Evolutionary conservation across 768 basidiomycete genomes (phyloP).

Genomic region (Basidioascus undulatus): DNA sequence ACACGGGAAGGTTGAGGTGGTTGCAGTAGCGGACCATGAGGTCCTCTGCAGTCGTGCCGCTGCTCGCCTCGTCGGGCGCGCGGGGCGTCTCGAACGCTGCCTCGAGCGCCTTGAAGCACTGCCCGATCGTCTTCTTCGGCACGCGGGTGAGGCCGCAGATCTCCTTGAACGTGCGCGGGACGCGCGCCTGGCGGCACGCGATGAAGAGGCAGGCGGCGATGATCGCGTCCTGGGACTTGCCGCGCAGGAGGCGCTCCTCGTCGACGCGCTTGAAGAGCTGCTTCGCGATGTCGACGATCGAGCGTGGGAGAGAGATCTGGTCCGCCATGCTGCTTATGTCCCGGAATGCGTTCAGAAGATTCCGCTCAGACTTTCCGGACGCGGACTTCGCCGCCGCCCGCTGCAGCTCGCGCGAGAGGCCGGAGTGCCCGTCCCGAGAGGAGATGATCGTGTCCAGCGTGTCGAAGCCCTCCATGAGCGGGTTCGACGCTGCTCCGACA

Average conservation of each 20-base stretch:
- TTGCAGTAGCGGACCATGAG: conserved; percentile 84
- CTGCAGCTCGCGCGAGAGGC: conserved; percentile 73
- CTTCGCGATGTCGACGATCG: conserved; percentile 85
- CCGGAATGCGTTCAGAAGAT: conserved; percentile 65
- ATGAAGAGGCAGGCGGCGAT: conserved; percentile 97
- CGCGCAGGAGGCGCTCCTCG: conserved; percentile 76
- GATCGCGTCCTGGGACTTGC: conserved; percentile 75
- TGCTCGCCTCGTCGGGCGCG: conserved; percentile 1
- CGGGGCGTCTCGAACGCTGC: conserved; percentile 24
- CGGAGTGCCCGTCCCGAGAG: conserved; percentile 83
- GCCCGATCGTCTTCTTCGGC: conserved; percentile 45
- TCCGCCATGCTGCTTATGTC: conserved; percentile 89
- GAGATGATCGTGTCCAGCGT: conserved; percentile 86
- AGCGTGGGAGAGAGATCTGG: conserved; percentile 76
- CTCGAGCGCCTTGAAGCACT: conserved; percentile 13
- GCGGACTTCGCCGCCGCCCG: conserved; percentile 54
- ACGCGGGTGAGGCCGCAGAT: conserved; percentile 83
- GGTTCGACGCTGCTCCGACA: conserved; percentile 90
- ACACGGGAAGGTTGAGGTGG: conserved; percentile 60
- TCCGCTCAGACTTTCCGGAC: conserved; percentile 50
- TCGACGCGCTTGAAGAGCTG: conserved; percentile 92
- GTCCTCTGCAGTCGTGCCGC: conserved; percentile 41
- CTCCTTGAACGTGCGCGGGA: conserved; percentile 88
- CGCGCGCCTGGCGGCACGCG: conserved; percentile 80
- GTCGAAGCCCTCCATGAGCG: conserved; percentile 78